Base-by-base conservation (phyloP, 1,139 yeast genomes). In the Yamadazyma dushanensis region DNA sequence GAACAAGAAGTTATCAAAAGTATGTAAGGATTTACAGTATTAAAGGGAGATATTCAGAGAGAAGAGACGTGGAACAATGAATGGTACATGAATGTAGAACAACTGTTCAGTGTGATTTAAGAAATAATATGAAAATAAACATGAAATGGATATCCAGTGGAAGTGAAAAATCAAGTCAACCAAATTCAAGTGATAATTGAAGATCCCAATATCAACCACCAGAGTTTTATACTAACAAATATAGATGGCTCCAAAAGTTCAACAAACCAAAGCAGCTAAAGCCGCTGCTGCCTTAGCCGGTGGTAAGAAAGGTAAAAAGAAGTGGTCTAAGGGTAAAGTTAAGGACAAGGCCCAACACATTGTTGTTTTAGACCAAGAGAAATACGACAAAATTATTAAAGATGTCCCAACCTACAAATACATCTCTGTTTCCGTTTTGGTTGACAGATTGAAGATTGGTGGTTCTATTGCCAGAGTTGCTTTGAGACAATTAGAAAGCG, bases 221-320 rank as follows among this genome's bases (percentile, higher is more conserved):
- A 19, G 10, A 19, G 22, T 8, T 19, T 19, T 5, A 17, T 39
- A 41, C 74, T 68, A 70, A 68, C 73, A 49, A 39, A 14, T 41
- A 29, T 54, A 70, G 80, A 90, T 92, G 98, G 97, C 97, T 76
- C 97, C 97, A 82, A 92, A 90, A 80, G 79, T 87, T 76, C 97
- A 90, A 82, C 94, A 88, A 77, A 85, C 97, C 68, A 92, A 92
- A 83, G 97, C 97, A 74, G 96, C 96, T 70, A 90, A 90, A 83
- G 97, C 97, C 72, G 97, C 97, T 67, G 97, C 98, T 80, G 97
- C 97, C 73, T 80, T 89, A 83, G 96, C 97, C 73, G 97, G 97
- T 86, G 97, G 97, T 83, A 92, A 92, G 88, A 89, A 92, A 74
- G 89, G 96, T 78, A 92, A 94, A 89, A 92, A 92, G 95, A 92